A percentile compares a stretch with the other conserved stretches of the same genome.
These are phyloP conservation scores for Berkeleyomyces rouxiae DNA, from an alignment of 2,329 filamentous ascomycete genomes.

Conservation along the genomic window DNA sequence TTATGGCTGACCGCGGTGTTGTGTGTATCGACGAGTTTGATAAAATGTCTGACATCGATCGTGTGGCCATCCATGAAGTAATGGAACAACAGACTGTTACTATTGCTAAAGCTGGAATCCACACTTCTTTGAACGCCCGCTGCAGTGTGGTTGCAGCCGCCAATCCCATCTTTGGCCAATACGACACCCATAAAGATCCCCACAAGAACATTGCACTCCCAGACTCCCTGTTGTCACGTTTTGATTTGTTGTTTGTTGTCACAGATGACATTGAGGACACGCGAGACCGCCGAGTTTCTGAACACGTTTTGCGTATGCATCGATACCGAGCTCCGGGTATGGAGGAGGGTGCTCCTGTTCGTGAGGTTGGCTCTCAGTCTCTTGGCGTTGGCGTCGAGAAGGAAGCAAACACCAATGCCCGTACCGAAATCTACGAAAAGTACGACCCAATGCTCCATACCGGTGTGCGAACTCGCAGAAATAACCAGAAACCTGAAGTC, in stretches of 20 bases:
- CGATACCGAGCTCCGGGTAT: slow-evolving; percentile 81
- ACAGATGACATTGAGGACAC: slow-evolving; percentile 97
- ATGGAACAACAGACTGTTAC: slow-evolving; percentile 99
- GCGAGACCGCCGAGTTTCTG: slow-evolving; percentile 76
- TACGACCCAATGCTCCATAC: slow-evolving; percentile 92
- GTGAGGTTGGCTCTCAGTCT: slow-evolving; percentile 69
- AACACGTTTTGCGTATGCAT: slow-evolving; percentile 96
- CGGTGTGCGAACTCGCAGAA: slow-evolving; percentile 64
- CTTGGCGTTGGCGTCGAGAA: slow-evolving; percentile 76
- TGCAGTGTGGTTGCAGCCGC: slow-evolving; percentile 94
- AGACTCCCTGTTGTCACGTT: slow-evolving; percentile 92
- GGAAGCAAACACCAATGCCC: slow-evolving; percentile 52
- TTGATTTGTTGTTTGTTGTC: slow-evolving; percentile 92
- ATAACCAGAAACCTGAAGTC: slow-evolving; percentile 67
- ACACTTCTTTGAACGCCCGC: slow-evolving; percentile 89
- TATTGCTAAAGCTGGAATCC: slow-evolving; percentile 95
- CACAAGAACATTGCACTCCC: slow-evolving; percentile 97
- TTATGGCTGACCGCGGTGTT: slow-evolving; percentile 87
- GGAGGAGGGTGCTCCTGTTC: slow-evolving; percentile 86
- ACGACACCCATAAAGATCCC: slow-evolving; percentile 95
- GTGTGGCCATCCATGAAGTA: slow-evolving; percentile 98
- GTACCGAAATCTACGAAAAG: slow-evolving; percentile 87
- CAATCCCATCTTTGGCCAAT: slow-evolving; percentile 95
- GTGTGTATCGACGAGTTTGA: slow-evolving; percentile 99
- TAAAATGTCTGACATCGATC: slow-evolving; percentile 97